Percentiles rank a stretch among this genome's conserved stretches.
Conservation (phyloP, 2,329 filamentous ascomycete species). For the Ophiocordyceps camponoti-leonardi region DNA sequence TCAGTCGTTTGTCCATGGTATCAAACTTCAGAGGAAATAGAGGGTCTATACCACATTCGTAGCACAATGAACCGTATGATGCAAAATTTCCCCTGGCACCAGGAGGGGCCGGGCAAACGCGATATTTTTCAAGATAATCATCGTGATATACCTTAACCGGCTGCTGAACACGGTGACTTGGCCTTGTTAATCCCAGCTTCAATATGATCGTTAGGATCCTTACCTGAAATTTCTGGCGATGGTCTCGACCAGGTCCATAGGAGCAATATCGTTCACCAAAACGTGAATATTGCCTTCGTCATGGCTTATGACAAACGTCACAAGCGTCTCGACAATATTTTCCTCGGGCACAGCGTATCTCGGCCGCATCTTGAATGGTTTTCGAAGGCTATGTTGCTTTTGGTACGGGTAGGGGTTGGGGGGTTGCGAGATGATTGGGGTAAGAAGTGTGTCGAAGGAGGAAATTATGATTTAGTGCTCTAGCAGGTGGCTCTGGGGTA, state of each 20-base stretch:
- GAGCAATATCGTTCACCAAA: slow-evolving; percentile 8
- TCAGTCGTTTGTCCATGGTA: not conserved
- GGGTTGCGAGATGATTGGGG: too few relatives aligned
- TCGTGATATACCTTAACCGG: slow-evolving; percentile 11
- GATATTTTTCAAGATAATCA: slow-evolving; percentile 7
- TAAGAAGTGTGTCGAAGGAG: not conserved
- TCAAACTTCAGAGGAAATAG: too few relatives aligned
- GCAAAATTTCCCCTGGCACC: slow-evolving; percentile 3
- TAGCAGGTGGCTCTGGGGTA: not conserved
- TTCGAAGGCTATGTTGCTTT: not conserved
- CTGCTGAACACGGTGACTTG: slow-evolving; percentile 8
- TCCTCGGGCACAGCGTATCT: slow-evolving; percentile 1
- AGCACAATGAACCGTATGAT: slow-evolving; percentile 6
- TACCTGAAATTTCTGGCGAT: slow-evolving; percentile 12
- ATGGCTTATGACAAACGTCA: slow-evolving; percentile 10
- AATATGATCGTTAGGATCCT: not conserved
- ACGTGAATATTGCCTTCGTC: slow-evolving; percentile 9
- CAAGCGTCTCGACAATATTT: slow-evolving; percentile 2
- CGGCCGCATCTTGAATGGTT: slow-evolving; percentile 1
- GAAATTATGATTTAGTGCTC: not conserved
- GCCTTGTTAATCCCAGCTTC: not conserved
- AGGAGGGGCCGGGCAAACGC: slow-evolving; percentile 9
- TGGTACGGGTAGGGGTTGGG: not conserved
- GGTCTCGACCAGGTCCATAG: slow-evolving; percentile 5
- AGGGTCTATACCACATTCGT: slow-evolving; percentile 7